Evolutionary conservation across 1,139 yeast genomes (phyloP), one percentile per base, ranked within the genome.

Genomic region (Lodderomyces orthopsilosis): DNA sequence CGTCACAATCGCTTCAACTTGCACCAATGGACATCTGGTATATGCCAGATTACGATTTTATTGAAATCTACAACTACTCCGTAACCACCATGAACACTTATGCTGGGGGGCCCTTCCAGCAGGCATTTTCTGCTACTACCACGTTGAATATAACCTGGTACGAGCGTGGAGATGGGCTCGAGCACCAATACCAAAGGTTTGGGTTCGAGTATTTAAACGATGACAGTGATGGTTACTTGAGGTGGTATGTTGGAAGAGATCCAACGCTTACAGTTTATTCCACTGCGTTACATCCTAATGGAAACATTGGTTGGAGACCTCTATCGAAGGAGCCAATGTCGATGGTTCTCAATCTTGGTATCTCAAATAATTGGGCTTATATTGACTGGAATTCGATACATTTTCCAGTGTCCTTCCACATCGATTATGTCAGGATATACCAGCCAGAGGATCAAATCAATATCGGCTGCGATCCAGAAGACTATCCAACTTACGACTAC

Each of bases 1-100:
- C 83, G 1, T 85, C 95, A 5, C 96, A 88, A 64, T 85, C 95
- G 1, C 64, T 80, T 49, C 95, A 88, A 67, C 66, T 85, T 53
- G 96, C 95, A 4, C 96, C 96, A 2, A 80, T 79, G 59, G 96
- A 88, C 61, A 79, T 86, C 51, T 88, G 95, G 95, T 86, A 85
- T 61, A 73, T 75, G 58, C 95, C 95, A 3, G 91, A 88, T 61
- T 85, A 86, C 58, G 79, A 82, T 47, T 86, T 75, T 53, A 62
- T 87, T 45, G 84, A 81, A 55, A 66, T 88, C 45, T 68, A 81
- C 62, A 86, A 88, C 62, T 53, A 53, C 26, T 63, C 83, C 1
- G 68, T 81, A 32, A 83, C 95, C 1, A 64, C 78, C 15, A 82
- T 87, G 85, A 87, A 87, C 61, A 69, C 83, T 0, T 87, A 85